Evolutionary conservation across 208 protist genomes (phyloP), one percentile per base, ranked within the genome.

Genomic region (Crithidia sp.): DNA sequence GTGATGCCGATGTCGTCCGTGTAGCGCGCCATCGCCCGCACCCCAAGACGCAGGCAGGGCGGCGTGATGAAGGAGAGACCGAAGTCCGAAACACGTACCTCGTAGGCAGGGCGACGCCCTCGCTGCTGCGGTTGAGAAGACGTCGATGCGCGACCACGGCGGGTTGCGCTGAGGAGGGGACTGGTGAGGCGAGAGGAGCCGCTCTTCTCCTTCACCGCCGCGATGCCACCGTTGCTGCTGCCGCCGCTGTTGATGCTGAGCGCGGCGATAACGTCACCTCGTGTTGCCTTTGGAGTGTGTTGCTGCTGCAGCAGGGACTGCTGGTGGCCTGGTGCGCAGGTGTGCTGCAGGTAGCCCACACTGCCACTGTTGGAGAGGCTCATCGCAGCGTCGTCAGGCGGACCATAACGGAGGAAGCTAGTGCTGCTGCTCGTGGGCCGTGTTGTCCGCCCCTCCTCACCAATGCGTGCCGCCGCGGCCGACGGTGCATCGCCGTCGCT

Each of bases 61-160:
- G 83, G 83, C 44, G 86, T 67, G 40, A 91, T 60, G 44, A 87
- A 82, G 59, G 79, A 84, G 7, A 82, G 72, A 9, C 81, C 79
- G 54, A 87, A 82, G 62, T 85, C 81, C 2, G 76, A 76, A 5
- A 91, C 61, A 44, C 85, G 76, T 19, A 89, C 78, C 28, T 77
- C 62, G 70, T 85, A 87, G 55, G 72, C 72, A 9, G 37, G 56
- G 5, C 71, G 77, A 44, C 56, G 62, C 39, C 2, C 69, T 52
- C 17, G 16, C 4, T 16, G 50, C 9, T 14, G 37, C 4, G 57
- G 19, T 63, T 56, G 4, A 2, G 28, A 55, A 5, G 40, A 8
- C 7, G 56, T 13, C 19, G 52, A 60, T 39, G 45, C 17, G 52
- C 39, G 39, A 10, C 64, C 49, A 13, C 36, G 47, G 4, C 49